Evolutionary conservation across 1,139 yeast genomes (phyloP).

Genomic region (Debaryomycetaceae sp.): DNA sequence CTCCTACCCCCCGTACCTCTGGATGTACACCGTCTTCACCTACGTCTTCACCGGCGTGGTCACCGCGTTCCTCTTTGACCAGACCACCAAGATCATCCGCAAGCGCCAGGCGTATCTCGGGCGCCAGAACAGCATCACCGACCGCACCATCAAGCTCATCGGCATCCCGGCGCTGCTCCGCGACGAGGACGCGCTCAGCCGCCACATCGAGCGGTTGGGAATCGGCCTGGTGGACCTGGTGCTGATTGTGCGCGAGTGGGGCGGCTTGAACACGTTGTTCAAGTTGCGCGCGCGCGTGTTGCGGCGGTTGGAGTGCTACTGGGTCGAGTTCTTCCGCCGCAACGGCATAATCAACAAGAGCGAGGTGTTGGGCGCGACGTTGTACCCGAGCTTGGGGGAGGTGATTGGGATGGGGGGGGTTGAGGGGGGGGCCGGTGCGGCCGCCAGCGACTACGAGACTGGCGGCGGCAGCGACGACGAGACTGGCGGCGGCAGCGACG

Average conservation of each 20-base stretch:
- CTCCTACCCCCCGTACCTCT: constrained; percentile 26
- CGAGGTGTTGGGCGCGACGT: constrained; percentile 25
- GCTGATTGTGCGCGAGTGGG: constrained; percentile 85
- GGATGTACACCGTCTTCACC: constrained; percentile 42
- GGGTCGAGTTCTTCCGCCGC: constrained; percentile 67
- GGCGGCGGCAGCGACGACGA: constrained; percentile 4
- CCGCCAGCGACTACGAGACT: constrained; percentile 14
- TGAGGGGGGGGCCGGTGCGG: constrained; percentile 14
- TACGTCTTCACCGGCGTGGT: constrained; percentile 37
- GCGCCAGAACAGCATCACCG: constrained; percentile 41
- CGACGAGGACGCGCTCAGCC: constrained; percentile 60
- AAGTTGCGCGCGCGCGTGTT: constrained; percentile 53
- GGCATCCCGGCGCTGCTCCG: constrained; percentile 71
- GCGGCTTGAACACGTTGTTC: constrained; percentile 60
- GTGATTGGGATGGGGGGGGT: constrained; percentile 17
- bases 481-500: not conserved
- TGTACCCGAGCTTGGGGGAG: constrained; percentile 29
- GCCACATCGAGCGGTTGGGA: constrained; percentile 71
- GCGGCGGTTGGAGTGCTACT: constrained; percentile 59
- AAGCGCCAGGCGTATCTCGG: constrained; percentile 43
- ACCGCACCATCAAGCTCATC: constrained; percentile 41
- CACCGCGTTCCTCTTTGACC: constrained; percentile 29
- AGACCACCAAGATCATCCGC: constrained; percentile 32
- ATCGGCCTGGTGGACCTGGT: constrained; percentile 78
- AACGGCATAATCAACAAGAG: constrained; percentile 27